Conservation (phyloP, 495 filamentous ascomycete genomes). For the Talaromyces ruber region DNA sequence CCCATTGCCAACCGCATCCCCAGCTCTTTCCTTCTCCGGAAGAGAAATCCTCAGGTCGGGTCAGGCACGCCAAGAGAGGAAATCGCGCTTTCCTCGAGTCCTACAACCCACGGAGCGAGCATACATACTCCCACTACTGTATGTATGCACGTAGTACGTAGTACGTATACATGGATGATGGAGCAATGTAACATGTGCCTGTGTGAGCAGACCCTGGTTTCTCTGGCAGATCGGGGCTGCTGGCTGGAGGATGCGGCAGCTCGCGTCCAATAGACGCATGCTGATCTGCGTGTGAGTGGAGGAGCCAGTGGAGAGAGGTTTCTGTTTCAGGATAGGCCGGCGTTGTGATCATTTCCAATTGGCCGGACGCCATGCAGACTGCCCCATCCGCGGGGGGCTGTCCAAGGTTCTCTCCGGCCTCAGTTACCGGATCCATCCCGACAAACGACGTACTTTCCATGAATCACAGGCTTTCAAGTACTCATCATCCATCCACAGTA, state of each 20-base stretch:
- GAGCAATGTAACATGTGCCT: not conserved
- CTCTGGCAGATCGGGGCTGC: not conserved
- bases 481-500: too few relatives aligned
- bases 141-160: too few relatives aligned
- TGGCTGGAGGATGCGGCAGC: not conserved
- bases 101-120: too few relatives aligned
- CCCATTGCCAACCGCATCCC: not conserved
- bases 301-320: not conserved
- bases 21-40: not conserved
- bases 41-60: not conserved
- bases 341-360: not conserved
- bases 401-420: not conserved
- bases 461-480: too few relatives aligned
- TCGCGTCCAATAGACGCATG: not conserved
- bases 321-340: not conserved
- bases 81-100: too few relatives aligned
- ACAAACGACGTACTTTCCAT: too few relatives aligned
- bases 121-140: too few relatives aligned
- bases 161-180: not conserved
- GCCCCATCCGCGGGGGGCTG: too few relatives aligned
- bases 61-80: not conserved
- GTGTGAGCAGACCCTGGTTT: not conserved
- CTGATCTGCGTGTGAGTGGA: not conserved
- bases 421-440: not conserved
- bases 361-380: not conserved